Percentiles rank a stretch among this genome's conserved stretches.
Evolutionary conservation across 177 flowering plant species (phyloP).

Genomic region (Vitis hybrid): DNA sequence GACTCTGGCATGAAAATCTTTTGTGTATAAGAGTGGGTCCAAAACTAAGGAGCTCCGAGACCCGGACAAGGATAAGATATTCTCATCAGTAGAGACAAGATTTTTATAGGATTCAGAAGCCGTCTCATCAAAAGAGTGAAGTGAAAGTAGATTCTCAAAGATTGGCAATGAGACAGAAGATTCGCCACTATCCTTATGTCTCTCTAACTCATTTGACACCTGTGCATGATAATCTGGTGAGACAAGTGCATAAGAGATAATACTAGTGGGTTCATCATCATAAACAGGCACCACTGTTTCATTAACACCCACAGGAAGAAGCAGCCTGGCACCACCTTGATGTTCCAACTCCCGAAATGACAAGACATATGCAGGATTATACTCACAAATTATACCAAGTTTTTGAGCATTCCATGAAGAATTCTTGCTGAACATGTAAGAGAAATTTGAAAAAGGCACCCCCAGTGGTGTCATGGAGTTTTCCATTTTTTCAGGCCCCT

Average conservation of each 20-base stretch:
- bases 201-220: constrained; percentile 48
- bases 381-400: constrained; percentile 35
- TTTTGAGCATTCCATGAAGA: constrained; percentile 34
- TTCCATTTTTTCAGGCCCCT: constrained; percentile 41
- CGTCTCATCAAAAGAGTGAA: constrained; percentile 49
- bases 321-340: constrained; percentile 59
- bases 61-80: constrained; percentile 42
- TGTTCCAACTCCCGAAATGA: constrained; percentile 55
- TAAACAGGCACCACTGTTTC: constrained; percentile 76
- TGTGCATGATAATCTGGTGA: constrained; percentile 61
- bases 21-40: constrained; percentile 54
- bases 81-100: constrained; percentile 59
- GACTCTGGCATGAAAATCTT: constrained; percentile 66
- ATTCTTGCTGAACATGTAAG: constrained; percentile 43
- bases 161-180: constrained; percentile 38
- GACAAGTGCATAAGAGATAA: constrained; percentile 65
- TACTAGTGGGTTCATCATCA: constrained; percentile 95
- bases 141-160: constrained; percentile 39
- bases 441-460: constrained; percentile 51
- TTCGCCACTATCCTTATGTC: constrained; percentile 48
- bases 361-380: constrained; percentile 59
- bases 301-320: constrained; percentile 68
- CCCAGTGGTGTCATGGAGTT: constrained; percentile 42
- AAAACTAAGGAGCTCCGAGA: constrained; percentile 45
- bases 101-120: constrained; percentile 49